Evolutionary conservation across 1,284 basidiomycete species (phyloP).

Genomic region (Ustilago trichophora): DNA sequence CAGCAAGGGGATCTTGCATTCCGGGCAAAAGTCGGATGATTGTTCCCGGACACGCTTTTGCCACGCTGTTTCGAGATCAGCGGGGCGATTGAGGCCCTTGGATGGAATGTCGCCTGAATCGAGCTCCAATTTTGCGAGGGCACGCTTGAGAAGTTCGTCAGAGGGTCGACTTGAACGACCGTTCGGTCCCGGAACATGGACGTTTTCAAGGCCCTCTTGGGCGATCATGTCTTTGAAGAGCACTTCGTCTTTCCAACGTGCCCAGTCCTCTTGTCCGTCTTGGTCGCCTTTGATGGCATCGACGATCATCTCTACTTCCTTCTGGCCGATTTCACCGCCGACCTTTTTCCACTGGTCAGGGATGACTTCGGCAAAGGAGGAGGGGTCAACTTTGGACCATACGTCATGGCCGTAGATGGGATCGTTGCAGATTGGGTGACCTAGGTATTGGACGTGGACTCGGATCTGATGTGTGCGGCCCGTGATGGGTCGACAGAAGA

Average conservation of each 20-base stretch:
- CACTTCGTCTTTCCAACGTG: conserved; percentile 64
- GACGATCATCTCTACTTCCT: conserved; percentile 59
- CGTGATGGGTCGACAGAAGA: conserved; percentile 75
- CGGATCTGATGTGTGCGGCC: conserved; percentile 87
- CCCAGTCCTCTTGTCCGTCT: conserved; percentile 64
- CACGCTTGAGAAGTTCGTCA: conserved; percentile 36
- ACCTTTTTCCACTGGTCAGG: conserved; percentile 60
- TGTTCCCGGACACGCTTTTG: conserved; percentile 40
- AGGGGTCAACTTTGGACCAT: conserved; percentile 57
- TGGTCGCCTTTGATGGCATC: conserved; percentile 62
- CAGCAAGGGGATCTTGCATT: conserved; percentile 60
- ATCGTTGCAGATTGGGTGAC: conserved; percentile 81
- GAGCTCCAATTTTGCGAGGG: conserved; percentile 28
- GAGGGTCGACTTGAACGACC: conserved; percentile 44
- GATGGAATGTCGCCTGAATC: conserved; percentile 29
- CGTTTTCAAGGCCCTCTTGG: conserved; percentile 53
- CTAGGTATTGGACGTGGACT: conserved; percentile 94
- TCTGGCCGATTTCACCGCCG: conserved; percentile 57
- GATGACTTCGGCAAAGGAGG: conserved; percentile 47
- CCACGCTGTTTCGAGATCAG: conserved; percentile 46
- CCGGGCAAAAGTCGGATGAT: conserved; percentile 51
- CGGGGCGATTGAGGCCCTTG: conserved; percentile 39
- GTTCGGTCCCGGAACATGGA: conserved; percentile 59
- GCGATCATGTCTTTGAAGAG: conserved; percentile 58
- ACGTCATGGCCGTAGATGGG: conserved; percentile 67